These are phyloP conservation scores for Apiotrichum mycotoxinovorans DNA, from an alignment of 1,284 basidiomycete genomes.

Conservation along the genomic window DNA sequence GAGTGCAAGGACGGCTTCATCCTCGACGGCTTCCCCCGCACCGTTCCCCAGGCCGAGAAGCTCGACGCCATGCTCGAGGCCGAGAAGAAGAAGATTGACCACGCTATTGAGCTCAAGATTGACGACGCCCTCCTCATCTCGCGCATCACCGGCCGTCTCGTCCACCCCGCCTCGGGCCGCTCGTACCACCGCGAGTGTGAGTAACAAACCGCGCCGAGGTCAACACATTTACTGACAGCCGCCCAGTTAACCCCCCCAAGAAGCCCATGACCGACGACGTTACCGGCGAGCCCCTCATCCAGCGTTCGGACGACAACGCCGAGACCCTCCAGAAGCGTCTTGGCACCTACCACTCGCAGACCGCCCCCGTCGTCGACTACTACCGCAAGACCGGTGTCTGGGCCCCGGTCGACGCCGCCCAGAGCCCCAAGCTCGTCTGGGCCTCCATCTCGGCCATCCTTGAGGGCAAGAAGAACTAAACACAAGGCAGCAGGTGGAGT, in stretches of 20 bases:
- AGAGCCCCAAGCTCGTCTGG: constrained; percentile 89
- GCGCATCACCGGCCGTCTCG: constrained; percentile 91
- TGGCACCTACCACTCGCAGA: constrained; percentile 80
- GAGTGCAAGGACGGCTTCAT: constrained; percentile 95
- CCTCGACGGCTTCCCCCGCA: constrained; percentile 96
- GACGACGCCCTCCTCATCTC: constrained; percentile 94
- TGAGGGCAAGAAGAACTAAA: constrained; percentile 17
- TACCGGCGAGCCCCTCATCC: constrained; percentile 91
- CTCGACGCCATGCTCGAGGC: constrained; percentile 82
- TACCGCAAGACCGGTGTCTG: constrained; percentile 88
- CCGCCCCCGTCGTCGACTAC: constrained; percentile 93
- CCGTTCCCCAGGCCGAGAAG: constrained; percentile 95
- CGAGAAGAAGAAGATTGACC: constrained; percentile 83
- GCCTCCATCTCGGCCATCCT: constrained; percentile 58
- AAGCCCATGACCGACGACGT: constrained; percentile 89
- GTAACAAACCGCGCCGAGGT: constrained; percentile 49
- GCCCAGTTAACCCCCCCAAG: constrained; percentile 78
- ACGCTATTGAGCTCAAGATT: constrained; percentile 87
- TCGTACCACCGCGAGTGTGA: constrained; percentile 93
- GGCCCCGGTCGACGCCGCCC: constrained; percentile 87
- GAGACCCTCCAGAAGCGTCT: constrained; percentile 90
- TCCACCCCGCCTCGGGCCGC: constrained; percentile 84
- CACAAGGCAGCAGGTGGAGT: neutral
- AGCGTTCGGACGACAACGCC: constrained; percentile 87
- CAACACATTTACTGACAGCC: neutral